Evolutionary conservation across 768 basidiomycete genomes (phyloP).

Genomic region (Tulasnella calospora): DNA sequence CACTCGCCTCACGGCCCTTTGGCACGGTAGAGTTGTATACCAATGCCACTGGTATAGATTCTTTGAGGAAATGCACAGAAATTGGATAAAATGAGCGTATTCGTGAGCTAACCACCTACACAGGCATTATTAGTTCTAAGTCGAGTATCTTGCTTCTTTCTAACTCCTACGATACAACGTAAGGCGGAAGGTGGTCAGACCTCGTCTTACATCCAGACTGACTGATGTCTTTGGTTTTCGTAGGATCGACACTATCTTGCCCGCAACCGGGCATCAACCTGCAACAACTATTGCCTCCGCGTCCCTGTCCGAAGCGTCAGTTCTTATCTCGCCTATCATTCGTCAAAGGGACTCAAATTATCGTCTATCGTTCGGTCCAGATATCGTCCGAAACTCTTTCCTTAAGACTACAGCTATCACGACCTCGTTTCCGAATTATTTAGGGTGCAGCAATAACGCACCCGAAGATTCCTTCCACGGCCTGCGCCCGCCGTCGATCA

Average conservation of each 20-base stretch:
- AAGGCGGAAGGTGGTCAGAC: not conserved
- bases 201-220: not conserved
- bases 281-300: not conserved
- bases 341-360: not conserved
- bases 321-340: not conserved
- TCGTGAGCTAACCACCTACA: too few relatives aligned
- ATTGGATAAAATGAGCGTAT: too few relatives aligned
- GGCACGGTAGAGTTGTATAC: too few relatives aligned
- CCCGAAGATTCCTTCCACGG: conserved; percentile 18
- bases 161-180: not conserved
- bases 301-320: not conserved
- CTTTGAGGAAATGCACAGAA: too few relatives aligned
- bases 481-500: conserved; percentile 15
- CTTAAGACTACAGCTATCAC: not conserved
- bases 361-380: not conserved
- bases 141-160: too few relatives aligned
- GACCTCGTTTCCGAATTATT: not conserved
- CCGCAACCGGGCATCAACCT: not conserved
- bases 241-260: not conserved
- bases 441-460: conserved; percentile 3
- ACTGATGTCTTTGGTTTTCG: not conserved
- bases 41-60: too few relatives aligned
- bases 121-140: too few relatives aligned
- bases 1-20: too few relatives aligned
- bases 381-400: not conserved